Conservation (phyloP, 2,329 filamentous ascomycete species). For the Monosporascus ibericus region DNA sequence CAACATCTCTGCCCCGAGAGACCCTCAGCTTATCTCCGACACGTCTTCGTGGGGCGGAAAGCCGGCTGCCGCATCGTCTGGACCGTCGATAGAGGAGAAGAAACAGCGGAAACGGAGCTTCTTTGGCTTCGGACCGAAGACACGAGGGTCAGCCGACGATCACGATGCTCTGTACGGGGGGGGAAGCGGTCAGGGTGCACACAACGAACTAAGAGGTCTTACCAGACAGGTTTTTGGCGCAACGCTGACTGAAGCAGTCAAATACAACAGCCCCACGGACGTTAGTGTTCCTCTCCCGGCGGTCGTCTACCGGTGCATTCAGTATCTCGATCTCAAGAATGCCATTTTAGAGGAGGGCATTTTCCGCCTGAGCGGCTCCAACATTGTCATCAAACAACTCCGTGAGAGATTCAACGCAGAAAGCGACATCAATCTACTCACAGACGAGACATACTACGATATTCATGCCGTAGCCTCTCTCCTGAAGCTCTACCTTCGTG, state of each 20-base stretch:
- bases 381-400: constrained; percentile 84
- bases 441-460: constrained; percentile 82
- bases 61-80: constrained; percentile 42
- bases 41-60: constrained; percentile 82
- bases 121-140: constrained; percentile 62
- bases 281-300: constrained; percentile 74
- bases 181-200: constrained; percentile 35
- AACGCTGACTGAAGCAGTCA: constrained; percentile 77
- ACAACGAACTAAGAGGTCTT: constrained; percentile 42
- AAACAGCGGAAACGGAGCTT: constrained; percentile 74
- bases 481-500: constrained; percentile 87
- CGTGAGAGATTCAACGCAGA: constrained; percentile 91
- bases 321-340: constrained; percentile 80
- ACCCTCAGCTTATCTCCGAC: constrained; percentile 79
- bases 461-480: constrained; percentile 93
- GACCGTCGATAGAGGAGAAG: constrained; percentile 62
- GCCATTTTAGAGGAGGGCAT: constrained; percentile 88
- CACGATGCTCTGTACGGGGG: constrained; percentile 50
- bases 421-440: constrained; percentile 81
- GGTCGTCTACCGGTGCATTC: constrained; percentile 91
- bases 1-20: constrained; percentile 78
- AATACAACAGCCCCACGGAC: constrained; percentile 68
- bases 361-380: constrained; percentile 94
- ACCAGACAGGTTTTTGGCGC: constrained; percentile 76
- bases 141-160: constrained; percentile 51